Evolutionary conservation across 106 monocot genomes (phyloP), one percentile per base, ranked within the genome.

Genomic region (Narthecium ossifragum): DNA sequence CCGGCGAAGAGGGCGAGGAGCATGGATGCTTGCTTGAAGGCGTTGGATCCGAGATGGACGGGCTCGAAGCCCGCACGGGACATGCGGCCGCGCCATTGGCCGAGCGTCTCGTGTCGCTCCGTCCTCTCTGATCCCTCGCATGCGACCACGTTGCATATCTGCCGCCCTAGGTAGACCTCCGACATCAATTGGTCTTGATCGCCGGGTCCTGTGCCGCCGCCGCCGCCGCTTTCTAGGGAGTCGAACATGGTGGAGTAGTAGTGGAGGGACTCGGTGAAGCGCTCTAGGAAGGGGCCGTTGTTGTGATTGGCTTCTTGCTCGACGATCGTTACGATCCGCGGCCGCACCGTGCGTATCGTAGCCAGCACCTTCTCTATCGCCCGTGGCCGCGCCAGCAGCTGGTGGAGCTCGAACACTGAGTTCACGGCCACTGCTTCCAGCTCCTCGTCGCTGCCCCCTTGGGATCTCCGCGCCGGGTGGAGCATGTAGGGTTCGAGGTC

Each of bases 181-280:
- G 92, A 63, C 87, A 87, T 87, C 60, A 75, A 40, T 43, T 70
- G 80, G 62, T 75, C 79, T 65, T 70, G 63, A 26, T 57, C 18
- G 43, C 43, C 18, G 43, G 59, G 52, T 7, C 33, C 47, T 26
- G 11, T 20, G 59, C 41, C 52, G 73, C 34, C 29, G 7, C 53
- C 60, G 2, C 37, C 70, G 25, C 70, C 74, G 59, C 81, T 76
- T 52, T 89, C 93, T 45, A 93, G 62, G 11, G 88, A 93, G 59
- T 93, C 93, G 61, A 93, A 94, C 94, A 94, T 89, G 57, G 85
- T 86, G 4, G 89, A 93, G 63, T 94, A 94, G 70, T 94, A 94
- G 75, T 96, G 94, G 47, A 90, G 66, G 14, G 92, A 74, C 62
- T 87, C 87, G 13, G 71, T 84, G 73, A 87, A 87, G 31, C 92